A percentile compares a stretch with the other conserved stretches of the same genome.
Evolutionary conservation across 495 filamentous ascomycete species (phyloP).

Genomic region (Trichocladium uniseriatum): DNA sequence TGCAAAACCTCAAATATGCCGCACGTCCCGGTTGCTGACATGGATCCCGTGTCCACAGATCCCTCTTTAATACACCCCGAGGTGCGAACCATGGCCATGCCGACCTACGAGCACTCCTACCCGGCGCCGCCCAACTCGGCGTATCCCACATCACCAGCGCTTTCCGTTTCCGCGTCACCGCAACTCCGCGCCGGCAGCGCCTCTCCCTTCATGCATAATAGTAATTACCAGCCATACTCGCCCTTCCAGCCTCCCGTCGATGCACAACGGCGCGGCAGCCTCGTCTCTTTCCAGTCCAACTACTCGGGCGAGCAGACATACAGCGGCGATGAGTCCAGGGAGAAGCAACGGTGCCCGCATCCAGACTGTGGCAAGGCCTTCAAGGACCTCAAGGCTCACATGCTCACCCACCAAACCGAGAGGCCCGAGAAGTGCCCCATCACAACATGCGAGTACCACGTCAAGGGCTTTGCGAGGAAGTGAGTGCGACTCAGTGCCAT

Average conservation of each 20-base stretch:
- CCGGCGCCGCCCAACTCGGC: conserved; percentile 31
- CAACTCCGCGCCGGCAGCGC: conserved; percentile 37
- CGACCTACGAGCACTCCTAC: conserved; percentile 32
- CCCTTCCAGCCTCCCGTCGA: conserved; percentile 52
- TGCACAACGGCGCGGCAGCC: conserved; percentile 26
- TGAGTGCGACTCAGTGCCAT: conserved; percentile 1
- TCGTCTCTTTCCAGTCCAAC: conserved; percentile 25
- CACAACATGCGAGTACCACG: conserved; percentile 86
- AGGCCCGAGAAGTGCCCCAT: conserved; percentile 97
- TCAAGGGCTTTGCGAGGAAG: conserved; percentile 93
- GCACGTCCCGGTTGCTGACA: conserved; percentile 26
- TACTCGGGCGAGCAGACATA: conserved; percentile 44
- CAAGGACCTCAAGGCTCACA: conserved; percentile 91
- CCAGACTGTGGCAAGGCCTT: conserved; percentile 80
- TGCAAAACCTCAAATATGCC: neutral
- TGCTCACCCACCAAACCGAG: conserved; percentile 91
- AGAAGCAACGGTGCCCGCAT: conserved; percentile 63
- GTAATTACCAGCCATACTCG: conserved; percentile 51
- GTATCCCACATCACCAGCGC: conserved; percentile 38
- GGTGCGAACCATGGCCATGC: conserved; percentile 38
- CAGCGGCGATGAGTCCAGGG: conserved; percentile 56
- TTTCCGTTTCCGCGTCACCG: conserved; percentile 40
- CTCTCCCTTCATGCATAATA: conserved; percentile 34
- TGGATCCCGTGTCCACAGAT: conserved; percentile 24
- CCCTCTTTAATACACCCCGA: conserved; percentile 43